Conservation (phyloP, 768 basidiomycete genomes). For the Krasilnikovozyma curviuscula region DNA sequence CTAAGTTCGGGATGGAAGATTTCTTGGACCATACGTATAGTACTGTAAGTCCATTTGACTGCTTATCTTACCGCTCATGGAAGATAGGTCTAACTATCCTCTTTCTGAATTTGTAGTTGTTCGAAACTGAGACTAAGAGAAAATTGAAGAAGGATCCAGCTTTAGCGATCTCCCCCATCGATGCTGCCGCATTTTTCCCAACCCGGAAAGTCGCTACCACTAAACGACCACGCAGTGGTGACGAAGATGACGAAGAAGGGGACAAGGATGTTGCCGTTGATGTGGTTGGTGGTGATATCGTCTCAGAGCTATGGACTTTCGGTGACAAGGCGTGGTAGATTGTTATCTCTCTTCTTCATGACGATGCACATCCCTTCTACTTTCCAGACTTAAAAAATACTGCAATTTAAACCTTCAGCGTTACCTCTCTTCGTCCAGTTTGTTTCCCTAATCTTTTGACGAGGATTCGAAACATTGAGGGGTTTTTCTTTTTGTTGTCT, state of each 20-base stretch:
- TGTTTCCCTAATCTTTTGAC: too few relatives aligned
- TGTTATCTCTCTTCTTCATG: too few relatives aligned
- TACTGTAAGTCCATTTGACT: constrained; percentile 37
- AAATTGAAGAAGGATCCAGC: constrained; percentile 63
- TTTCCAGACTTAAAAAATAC: too few relatives aligned
- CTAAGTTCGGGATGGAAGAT: constrained; percentile 73
- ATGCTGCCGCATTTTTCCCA: constrained; percentile 10
- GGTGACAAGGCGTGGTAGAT: too few relatives aligned
- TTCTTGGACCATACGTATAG: constrained; percentile 85
- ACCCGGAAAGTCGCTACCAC: background rate
- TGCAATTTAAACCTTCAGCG: too few relatives aligned
- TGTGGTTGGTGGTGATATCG: constrained; percentile 5
- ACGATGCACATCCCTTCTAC: too few relatives aligned
- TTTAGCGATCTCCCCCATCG: constrained; percentile 25
- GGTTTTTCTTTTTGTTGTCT: too few relatives aligned
- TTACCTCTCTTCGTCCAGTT: too few relatives aligned
- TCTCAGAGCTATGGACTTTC: constrained; percentile 14
- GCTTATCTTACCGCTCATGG: background rate
- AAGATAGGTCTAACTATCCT: background rate
- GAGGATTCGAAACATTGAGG: too few relatives aligned
- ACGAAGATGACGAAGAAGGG: background rate
- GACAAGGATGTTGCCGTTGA: constrained; percentile 4
- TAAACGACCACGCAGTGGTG: background rate
- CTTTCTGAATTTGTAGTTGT: constrained; percentile 36
- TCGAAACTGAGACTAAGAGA: constrained; percentile 61